phyloP scores from a whole-genome alignment of 257 asterid species.

The Solanum etuberosum region DNA sequence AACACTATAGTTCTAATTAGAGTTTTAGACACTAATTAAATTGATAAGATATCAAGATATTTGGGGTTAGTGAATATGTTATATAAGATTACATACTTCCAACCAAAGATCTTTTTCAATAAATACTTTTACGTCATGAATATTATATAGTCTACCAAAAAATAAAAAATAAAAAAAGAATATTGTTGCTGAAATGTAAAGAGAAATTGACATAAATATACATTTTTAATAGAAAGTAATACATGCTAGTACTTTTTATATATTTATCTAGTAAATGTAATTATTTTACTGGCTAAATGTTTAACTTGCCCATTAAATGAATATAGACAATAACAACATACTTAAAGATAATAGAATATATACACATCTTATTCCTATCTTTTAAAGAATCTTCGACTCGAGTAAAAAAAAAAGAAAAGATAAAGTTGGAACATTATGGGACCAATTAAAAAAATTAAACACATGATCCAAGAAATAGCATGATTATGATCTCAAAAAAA shows the following conservation, averaged over 20 bases:
- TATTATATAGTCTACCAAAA: not conserved
- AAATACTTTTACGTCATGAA: not conserved
- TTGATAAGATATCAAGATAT: not conserved
- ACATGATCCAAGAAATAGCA: conserved; percentile 62
- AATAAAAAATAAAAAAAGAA: not conserved
- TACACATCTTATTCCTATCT: not conserved
- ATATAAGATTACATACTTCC: not conserved
- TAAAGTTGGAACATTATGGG: conserved; percentile 35
- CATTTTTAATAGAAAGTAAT: not conserved
- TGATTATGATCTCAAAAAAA: not conserved
- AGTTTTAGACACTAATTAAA: not conserved
- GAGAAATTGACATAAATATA: not conserved
- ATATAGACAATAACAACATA: not conserved
- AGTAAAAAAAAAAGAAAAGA: conserved; percentile 1
- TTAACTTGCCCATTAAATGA: not conserved
- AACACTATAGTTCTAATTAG: not conserved
- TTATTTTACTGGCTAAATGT: not conserved
- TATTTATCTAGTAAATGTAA: not conserved
- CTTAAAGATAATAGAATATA: not conserved
- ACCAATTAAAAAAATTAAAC: conserved; percentile 46
- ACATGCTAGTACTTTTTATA: not conserved
- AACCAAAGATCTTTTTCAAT: not conserved
- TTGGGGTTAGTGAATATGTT: not conserved
- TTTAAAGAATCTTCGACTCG: rapidly evolving
- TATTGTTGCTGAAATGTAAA: not conserved